A percentile compares a stretch with the other conserved stretches of the same genome.
Conservation (phyloP, 441 rosid genomes). For the Mallotus japonicus region DNA sequence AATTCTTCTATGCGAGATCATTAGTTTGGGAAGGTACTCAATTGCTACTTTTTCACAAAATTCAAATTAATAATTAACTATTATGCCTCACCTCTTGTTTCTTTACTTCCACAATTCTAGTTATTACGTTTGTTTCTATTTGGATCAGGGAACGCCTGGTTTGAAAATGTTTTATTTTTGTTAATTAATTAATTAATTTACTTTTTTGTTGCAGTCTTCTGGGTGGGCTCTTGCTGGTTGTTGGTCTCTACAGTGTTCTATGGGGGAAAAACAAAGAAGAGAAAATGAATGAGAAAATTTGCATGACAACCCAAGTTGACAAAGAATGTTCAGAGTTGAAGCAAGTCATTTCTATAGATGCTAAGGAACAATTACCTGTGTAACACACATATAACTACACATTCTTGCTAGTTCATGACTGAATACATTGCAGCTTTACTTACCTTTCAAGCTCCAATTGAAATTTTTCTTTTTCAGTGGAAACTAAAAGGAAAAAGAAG, state of each 20-base stretch:
- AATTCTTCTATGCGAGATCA: constrained; percentile 55
- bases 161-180: neutral
- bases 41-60: neutral
- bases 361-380: constrained; percentile 20
- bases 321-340: constrained; percentile 42
- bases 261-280: constrained; percentile 82
- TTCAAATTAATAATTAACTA: neutral
- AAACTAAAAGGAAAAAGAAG: too few relatives aligned
- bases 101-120: too few relatives aligned
- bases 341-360: constrained; percentile 20
- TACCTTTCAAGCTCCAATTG: neutral
- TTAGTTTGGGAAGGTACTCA: constrained; percentile 69
- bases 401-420: neutral
- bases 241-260: constrained; percentile 74
- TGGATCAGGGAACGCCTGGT: too few relatives aligned
- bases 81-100: neutral
- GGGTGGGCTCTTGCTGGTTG: constrained; percentile 67
- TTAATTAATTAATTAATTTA: neutral
- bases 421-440: neutral
- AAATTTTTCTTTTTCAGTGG: too few relatives aligned
- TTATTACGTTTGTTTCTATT: too few relatives aligned
- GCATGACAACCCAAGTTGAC: constrained; percentile 29
- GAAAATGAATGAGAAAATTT: constrained; percentile 22
- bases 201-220: constrained; percentile 40
- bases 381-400: neutral